Conservation (phyloP, 228 moss, liverwort and hornwort genomes). For the Sphagnum magellanicum region DNA sequence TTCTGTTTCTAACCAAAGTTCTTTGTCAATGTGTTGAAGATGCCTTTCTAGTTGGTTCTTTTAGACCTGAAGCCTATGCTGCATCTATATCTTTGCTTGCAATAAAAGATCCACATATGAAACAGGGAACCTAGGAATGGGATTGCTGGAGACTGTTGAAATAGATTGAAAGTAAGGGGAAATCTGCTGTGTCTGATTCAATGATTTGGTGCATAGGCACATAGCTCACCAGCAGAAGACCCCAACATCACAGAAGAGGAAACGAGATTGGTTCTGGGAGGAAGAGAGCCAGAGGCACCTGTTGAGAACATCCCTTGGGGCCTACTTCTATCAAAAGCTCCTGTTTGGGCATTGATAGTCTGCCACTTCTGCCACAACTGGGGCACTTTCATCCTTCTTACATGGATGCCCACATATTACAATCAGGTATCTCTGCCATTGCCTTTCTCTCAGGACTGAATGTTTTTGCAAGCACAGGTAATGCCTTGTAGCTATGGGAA, state of each 20-base stretch:
- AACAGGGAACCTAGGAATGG: too few relatives aligned
- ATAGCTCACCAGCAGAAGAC: constrained; percentile 76
- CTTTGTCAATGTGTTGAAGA: too few relatives aligned
- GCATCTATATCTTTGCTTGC: too few relatives aligned
- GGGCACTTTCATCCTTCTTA: constrained; percentile 97
- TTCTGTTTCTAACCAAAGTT: too few relatives aligned
- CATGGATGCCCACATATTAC: constrained; percentile 99
- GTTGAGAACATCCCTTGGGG: constrained; percentile 75
- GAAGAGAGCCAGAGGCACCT: constrained; percentile 55
- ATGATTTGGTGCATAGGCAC: constrained; percentile 35
- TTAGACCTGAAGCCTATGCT: too few relatives aligned
- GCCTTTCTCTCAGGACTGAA: neutral
- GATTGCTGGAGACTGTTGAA: too few relatives aligned
- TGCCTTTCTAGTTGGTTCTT: too few relatives aligned
- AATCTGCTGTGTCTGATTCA: too few relatives aligned
- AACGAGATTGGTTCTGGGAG: constrained; percentile 54
- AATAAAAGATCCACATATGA: too few relatives aligned
- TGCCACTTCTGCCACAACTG: constrained; percentile 98
- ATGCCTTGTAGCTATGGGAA: too few relatives aligned
- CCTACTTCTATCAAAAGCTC: constrained; percentile 79
- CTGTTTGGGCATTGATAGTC: constrained; percentile 92
- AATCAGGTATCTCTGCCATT: constrained; percentile 55
- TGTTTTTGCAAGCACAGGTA: too few relatives aligned
- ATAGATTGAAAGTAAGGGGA: too few relatives aligned
- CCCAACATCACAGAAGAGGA: constrained; percentile 63